Percentiles rank a stretch among this genome's conserved stretches.
These are phyloP conservation scores for Citrus inodora DNA, from an alignment of 345 rosid species.

Conservation along the genomic window DNA sequence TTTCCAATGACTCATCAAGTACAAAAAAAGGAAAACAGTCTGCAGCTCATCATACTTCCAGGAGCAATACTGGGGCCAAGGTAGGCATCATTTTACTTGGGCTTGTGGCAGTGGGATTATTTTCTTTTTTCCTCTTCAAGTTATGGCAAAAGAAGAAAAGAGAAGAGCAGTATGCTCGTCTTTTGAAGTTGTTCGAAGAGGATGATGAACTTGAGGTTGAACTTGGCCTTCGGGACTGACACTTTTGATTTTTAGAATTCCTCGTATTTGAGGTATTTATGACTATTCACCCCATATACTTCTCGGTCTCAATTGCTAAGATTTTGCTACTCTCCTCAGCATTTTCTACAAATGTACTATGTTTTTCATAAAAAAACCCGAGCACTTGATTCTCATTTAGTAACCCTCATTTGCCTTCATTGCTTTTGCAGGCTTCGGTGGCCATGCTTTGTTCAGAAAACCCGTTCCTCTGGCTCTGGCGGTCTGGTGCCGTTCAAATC, in stretches of 20 bases:
- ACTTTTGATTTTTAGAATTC: neutral
- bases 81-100: slow-evolving; percentile 46
- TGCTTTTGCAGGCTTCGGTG: slow-evolving; percentile 18
- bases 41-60: slow-evolving; percentile 41
- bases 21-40: slow-evolving; percentile 34
- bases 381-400: neutral
- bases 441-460: slow-evolving; percentile 3
- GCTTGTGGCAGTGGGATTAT: slow-evolving; percentile 45
- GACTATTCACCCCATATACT: slow-evolving; percentile 1
- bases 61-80: slow-evolving; percentile 43
- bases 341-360: neutral
- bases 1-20: slow-evolving; percentile 43
- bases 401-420: neutral
- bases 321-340: neutral
- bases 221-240: slow-evolving; percentile 85
- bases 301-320: neutral
- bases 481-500: slow-evolving; percentile 7
- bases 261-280: slow-evolving; percentile 27
- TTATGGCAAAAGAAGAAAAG: slow-evolving; percentile 96
- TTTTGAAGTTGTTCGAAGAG: slow-evolving; percentile 92
- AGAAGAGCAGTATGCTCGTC: slow-evolving; percentile 94
- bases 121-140: slow-evolving; percentile 71
- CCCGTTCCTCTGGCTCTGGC: slow-evolving; percentile 7
- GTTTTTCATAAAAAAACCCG: neutral
- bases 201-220: slow-evolving; percentile 98